phyloP scores from a whole-genome alignment of 2,329 filamentous ascomycete genomes.

The Penicillium expansum region DNA sequence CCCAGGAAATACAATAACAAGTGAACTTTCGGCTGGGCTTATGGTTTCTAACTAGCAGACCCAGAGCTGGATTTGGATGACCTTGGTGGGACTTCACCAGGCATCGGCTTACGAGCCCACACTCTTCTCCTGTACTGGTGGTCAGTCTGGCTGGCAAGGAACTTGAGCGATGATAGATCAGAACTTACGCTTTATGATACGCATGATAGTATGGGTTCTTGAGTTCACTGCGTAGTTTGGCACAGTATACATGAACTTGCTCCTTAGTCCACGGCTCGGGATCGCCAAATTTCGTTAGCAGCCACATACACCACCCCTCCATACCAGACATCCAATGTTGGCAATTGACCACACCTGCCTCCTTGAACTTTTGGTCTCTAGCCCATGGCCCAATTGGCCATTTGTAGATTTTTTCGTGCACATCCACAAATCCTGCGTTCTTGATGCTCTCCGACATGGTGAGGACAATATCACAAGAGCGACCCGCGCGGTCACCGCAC shows the following conservation, averaged over 20 bases:
- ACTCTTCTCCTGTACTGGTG: not conserved
- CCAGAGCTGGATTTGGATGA: too few species aligned
- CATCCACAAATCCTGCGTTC: constrained; percentile 33
- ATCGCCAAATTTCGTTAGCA: constrained; percentile 26
- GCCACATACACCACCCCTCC: constrained; percentile 32
- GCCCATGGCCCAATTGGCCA: constrained; percentile 35
- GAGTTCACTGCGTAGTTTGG: constrained; percentile 1
- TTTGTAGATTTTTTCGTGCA: constrained; percentile 31
- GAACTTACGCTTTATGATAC: constrained; percentile 8
- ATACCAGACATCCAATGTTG: constrained; percentile 30
- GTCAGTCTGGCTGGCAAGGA: not conserved
- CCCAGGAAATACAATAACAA: too few species aligned
- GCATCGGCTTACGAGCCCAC: constrained; percentile 7
- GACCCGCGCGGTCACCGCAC: constrained; percentile 22
- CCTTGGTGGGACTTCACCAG: not conserved
- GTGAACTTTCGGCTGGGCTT: too few species aligned
- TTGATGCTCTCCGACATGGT: constrained; percentile 26
- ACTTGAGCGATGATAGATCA: not conserved
- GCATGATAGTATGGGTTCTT: constrained; percentile 5
- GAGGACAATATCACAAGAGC: constrained; percentile 20
- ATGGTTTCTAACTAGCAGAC: too few species aligned
- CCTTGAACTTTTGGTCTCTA: constrained; percentile 28
- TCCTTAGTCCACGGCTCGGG: constrained; percentile 14
- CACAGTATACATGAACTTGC: constrained; percentile 6
- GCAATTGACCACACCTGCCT: constrained; percentile 41